Evolutionary conservation across 345 rosid species (phyloP).

Genomic region (Rhizophora mangle): DNA sequence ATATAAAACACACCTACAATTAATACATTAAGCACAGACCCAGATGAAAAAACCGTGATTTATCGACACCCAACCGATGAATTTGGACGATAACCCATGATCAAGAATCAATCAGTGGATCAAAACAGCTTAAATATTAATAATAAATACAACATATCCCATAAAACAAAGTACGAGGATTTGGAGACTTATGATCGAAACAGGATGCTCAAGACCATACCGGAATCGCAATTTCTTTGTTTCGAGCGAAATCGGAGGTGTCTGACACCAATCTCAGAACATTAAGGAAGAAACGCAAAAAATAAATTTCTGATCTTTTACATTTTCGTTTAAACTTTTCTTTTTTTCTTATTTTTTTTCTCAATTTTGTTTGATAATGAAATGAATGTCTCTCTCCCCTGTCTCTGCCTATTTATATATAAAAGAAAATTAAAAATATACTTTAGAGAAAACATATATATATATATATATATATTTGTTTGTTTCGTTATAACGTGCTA

Average conservation of each 20-base stretch:
- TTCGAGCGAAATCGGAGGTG: conserved; percentile 29
- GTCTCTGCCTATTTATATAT: not conserved
- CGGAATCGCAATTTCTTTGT: conserved; percentile 24
- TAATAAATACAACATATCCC: conserved; percentile 10
- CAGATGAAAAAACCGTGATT: conserved; percentile 12
- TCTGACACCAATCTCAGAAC: conserved; percentile 27
- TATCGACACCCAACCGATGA: not conserved
- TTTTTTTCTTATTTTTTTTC: conserved; percentile 2
- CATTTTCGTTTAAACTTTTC: not conserved
- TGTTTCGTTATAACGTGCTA: not conserved
- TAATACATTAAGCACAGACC: conserved; percentile 27
- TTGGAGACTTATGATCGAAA: conserved; percentile 20
- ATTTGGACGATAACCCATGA: conserved; percentile 16
- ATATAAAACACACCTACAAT: conserved; percentile 8
- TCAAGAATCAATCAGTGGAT: conserved; percentile 19
- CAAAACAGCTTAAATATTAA: conserved; percentile 13
- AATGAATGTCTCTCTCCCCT: not conserved
- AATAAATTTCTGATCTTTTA: not conserved
- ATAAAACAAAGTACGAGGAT: conserved; percentile 11
- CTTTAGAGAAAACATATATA: not conserved
- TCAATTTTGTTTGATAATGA: not conserved
- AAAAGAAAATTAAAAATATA: not conserved
- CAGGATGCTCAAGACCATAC: conserved; percentile 29
- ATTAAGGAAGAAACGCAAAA: conserved; percentile 7
- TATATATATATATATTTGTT: not conserved